These are phyloP conservation scores for Peterozyma toletana DNA, from an alignment of 805 yeast species.

Conservation along the genomic window DNA sequence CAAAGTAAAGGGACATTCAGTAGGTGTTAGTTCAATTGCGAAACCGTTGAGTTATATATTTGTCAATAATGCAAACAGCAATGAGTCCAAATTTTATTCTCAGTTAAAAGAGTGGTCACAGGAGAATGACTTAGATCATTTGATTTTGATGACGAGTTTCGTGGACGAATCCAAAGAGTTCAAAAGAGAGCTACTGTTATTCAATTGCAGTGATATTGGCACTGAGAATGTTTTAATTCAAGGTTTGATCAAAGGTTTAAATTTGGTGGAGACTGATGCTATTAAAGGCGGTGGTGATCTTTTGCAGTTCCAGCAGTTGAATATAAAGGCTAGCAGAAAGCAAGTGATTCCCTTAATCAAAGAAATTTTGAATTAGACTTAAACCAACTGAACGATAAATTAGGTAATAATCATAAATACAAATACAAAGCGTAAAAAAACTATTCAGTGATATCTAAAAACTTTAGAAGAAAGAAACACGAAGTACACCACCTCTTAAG, in stretches of 20 bases:
- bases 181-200: slow-evolving; percentile 7
- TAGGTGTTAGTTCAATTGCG: slow-evolving; percentile 78
- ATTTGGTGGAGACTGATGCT: slow-evolving; percentile 13
- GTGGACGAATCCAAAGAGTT: slow-evolving; percentile 30
- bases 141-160: slow-evolving; percentile 43
- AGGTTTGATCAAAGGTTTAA: slow-evolving; percentile 16
- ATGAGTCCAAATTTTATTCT: slow-evolving; percentile 5
- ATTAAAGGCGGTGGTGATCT: slow-evolving; percentile 2
- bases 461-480: too few relatives aligned
- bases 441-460: too few relatives aligned
- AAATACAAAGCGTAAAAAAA: too few relatives aligned
- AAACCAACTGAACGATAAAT: too few relatives aligned
- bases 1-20: slow-evolving; percentile 25
- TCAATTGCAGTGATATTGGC: slow-evolving; percentile 9
- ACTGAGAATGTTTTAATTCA: slow-evolving; percentile 10
- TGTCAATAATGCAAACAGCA: slow-evolving; percentile 14
- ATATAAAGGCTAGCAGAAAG: slow-evolving; percentile 67
- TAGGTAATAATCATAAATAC: too few relatives aligned
- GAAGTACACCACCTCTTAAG: too few relatives aligned
- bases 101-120: slow-evolving; percentile 15
- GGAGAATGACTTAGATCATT: slow-evolving; percentile 28
- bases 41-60: slow-evolving; percentile 52
- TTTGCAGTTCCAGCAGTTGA: slow-evolving; percentile 36
- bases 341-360: slow-evolving; percentile 69
- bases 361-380: slow-evolving; percentile 1